Evolutionary conservation across 306 rosid genomes (phyloP).

Genomic region (Trichosanthes truncata): DNA sequence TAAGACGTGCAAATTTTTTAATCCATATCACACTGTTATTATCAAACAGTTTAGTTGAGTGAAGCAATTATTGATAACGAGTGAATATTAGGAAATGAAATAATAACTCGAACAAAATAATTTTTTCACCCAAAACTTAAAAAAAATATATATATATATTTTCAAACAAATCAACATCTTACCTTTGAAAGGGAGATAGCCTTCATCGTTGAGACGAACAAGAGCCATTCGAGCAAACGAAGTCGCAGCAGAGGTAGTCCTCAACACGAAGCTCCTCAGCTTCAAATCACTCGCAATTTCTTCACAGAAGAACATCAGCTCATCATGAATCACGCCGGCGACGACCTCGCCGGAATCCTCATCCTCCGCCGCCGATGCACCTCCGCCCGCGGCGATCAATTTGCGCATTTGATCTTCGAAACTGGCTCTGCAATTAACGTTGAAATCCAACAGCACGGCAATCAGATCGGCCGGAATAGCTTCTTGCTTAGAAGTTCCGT

Average conservation of each 20-base stretch:
- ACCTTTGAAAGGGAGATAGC: background rate
- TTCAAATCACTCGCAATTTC: slow-evolving; percentile 20
- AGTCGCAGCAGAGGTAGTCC: background rate
- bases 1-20: too few relatives aligned
- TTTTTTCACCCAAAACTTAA: too few relatives aligned
- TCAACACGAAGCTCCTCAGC: background rate
- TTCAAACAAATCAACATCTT: background rate
- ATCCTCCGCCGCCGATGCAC: slow-evolving; percentile 4
- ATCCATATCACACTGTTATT: too few relatives aligned
- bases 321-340: slow-evolving; percentile 39
- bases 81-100: too few relatives aligned
- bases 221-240: slow-evolving; percentile 1
- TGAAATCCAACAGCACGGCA: background rate
- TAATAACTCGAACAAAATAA: too few relatives aligned
- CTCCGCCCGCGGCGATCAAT: slow-evolving; percentile 7
- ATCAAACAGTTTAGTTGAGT: too few relatives aligned
- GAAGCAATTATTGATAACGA: too few relatives aligned
- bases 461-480: background rate
- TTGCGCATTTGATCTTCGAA: slow-evolving; percentile 15
- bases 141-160: background rate
- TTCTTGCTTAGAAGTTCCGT: background rate
- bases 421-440: slow-evolving; percentile 14
- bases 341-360: slow-evolving; percentile 7
- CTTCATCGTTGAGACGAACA: background rate
- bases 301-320: slow-evolving; percentile 20